Evolutionary conservation across 2,329 filamentous ascomycete species (phyloP), one percentile per base, ranked within the genome.

Genomic region (Pestalotiopsis sp.): DNA sequence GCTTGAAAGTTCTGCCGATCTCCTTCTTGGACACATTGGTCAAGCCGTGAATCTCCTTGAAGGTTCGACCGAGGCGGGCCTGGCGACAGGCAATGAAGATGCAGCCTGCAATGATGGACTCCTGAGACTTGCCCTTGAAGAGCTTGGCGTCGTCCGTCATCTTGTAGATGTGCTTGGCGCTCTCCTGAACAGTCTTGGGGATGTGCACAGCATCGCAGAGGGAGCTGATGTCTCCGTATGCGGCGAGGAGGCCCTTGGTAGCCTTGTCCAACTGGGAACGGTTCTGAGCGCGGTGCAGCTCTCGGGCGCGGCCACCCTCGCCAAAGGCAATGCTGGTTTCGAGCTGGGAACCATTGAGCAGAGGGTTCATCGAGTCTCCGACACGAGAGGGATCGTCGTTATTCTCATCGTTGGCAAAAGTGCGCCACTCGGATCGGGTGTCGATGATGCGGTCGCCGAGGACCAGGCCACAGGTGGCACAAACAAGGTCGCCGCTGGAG

Each of bases 361-460:
- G 90, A 66, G 93, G 92, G 78, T 98, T 98, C 70, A 92, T 91
- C 5, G 92, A 93, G 75, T 98, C 96, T 84, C 96, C 96, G 73
- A 99, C 95, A 94, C 96, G 96, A 69, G 94, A 98, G 4, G 97
- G 96, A 74, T 99, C 96, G 75, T 98, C 97, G 77, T 93, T 95
- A 77, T 93, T 94, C 79, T 99, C 97, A 78, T 99, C 96, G 79
- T 98, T 98, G 78, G 95, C 94, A 83, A 99, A 99, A 0, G 96
- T 99, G 79, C 96, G 93, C 96, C 96, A 99, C 83, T 99, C 96
- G 62, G 94, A 97, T 71, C 97, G 92, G 70, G 93, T 97, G 79
- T 99, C 97, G 77, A 99, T 95, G 79, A 96, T 94, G 73, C 94
- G 92, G 77, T 95, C 93, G 70, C 93, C 92, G 38, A 99, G 88